Evolutionary conservation across 2,329 filamentous ascomycete species (phyloP).

Genomic region (Apiospora phragmitis): DNA sequence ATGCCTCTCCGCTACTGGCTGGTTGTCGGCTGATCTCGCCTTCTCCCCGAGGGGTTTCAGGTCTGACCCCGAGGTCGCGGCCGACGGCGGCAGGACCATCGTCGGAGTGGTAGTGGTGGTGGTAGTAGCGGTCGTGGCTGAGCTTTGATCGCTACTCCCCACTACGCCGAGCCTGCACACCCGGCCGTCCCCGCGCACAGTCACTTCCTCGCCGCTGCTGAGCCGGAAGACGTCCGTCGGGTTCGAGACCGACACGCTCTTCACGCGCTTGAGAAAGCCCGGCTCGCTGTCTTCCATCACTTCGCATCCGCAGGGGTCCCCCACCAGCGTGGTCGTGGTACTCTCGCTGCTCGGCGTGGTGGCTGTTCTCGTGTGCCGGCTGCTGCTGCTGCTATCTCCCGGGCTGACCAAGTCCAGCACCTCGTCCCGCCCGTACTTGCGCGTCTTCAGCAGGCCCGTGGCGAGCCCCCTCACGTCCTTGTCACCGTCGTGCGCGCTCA

Average conservation of each 20-base stretch:
- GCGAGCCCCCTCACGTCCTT: slow-evolving; percentile 56
- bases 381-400: slow-evolving; percentile 16
- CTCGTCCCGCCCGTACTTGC: slow-evolving; percentile 44
- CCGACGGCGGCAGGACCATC: not conserved
- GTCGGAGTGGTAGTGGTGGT: not conserved
- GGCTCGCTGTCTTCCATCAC: not conserved
- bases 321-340: not conserved
- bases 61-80: not conserved
- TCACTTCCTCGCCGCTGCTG: slow-evolving; percentile 42
- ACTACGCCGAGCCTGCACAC: slow-evolving; percentile 18
- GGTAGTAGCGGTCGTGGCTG: not conserved
- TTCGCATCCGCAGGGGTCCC: not conserved
- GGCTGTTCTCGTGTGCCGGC: slow-evolving; percentile 19
- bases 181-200: slow-evolving; percentile 41
- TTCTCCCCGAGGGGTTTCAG: not conserved
- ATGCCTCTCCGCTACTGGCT: not conserved
- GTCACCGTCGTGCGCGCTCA: slow-evolving; percentile 61
- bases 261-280: not conserved
- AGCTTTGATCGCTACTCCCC: not conserved
- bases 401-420: slow-evolving; percentile 36
- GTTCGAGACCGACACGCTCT: slow-evolving; percentile 14
- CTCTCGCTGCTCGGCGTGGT: slow-evolving; percentile 10
- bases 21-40: not conserved
- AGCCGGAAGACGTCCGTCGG: slow-evolving; percentile 42
- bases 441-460: slow-evolving; percentile 50